Conservation (phyloP, 2,329 filamentous ascomycete species). For the Pseudopyricularia javanii region DNA sequence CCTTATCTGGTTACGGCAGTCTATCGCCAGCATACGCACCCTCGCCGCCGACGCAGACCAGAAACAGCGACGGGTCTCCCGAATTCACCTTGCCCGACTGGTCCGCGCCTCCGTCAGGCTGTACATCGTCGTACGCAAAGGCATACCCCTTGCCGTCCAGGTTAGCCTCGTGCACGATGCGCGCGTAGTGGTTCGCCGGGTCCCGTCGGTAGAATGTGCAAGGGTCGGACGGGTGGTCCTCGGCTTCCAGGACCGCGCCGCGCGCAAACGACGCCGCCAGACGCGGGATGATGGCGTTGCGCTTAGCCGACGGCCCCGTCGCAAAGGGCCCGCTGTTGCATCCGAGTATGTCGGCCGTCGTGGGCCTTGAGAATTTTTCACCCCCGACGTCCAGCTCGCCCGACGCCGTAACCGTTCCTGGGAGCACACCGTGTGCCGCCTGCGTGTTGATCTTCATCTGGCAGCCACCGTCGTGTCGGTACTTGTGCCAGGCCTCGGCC, state of each 20-base stretch:
- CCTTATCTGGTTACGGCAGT: constrained; percentile 1
- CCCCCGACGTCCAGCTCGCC: constrained; percentile 23
- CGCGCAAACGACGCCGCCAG: constrained; percentile 39
- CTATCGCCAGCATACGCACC: constrained; percentile 13
- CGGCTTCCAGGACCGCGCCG: constrained; percentile 35
- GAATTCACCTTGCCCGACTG: constrained; percentile 44
- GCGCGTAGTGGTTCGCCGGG: constrained; percentile 44
- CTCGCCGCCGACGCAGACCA: constrained; percentile 36
- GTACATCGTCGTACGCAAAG: constrained; percentile 50
- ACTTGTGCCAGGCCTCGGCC: constrained; percentile 27
- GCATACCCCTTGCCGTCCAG: constrained; percentile 44
- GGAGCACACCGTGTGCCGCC: constrained; percentile 39
- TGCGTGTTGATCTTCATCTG: constrained; percentile 53
- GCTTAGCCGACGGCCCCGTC: constrained; percentile 22
- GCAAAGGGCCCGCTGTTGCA: constrained; percentile 53
- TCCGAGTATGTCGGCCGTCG: constrained; percentile 50
- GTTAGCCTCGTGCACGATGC: constrained; percentile 41
- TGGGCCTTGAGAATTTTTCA: constrained; percentile 40
- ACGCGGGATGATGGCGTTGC: constrained; percentile 31
- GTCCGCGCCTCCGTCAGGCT: constrained; percentile 33
- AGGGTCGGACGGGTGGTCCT: constrained; percentile 23
- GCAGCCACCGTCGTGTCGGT: constrained; percentile 11
- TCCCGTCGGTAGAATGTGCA: constrained; percentile 23
- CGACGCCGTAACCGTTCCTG: constrained; percentile 31
- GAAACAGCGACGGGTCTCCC: constrained; percentile 32